phyloP scores from a whole-genome alignment of 1,284 basidiomycete species.

The Rhodotorula glutinis region DNA sequence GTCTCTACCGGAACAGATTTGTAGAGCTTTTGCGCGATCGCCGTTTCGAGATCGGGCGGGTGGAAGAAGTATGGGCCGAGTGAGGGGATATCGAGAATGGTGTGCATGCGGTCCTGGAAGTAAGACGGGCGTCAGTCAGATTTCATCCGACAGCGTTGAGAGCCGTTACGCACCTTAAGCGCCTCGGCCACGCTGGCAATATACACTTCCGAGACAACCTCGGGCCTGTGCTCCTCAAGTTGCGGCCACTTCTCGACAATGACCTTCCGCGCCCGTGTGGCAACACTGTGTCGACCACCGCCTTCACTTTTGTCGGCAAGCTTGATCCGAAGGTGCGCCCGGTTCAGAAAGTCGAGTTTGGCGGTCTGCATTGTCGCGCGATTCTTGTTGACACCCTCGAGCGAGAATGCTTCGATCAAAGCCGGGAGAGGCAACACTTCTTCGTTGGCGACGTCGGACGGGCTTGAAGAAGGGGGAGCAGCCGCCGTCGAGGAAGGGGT shows the following conservation, averaged over 20 bases:
- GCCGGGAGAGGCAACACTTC: constrained; percentile 11
- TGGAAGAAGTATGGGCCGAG: constrained; percentile 72
- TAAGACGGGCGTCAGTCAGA: no score
- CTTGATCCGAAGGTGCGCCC: constrained; percentile 63
- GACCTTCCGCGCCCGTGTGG: constrained; percentile 16
- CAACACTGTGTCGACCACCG: constrained; percentile 23
- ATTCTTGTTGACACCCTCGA: constrained; percentile 67
- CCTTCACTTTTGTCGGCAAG: constrained; percentile 8
- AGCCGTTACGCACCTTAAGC: constrained; percentile 18
- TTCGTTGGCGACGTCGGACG: background rate
- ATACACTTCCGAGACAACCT: constrained; percentile 5
- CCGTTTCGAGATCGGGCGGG: constrained; percentile 59
- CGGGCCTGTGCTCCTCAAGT: background rate
- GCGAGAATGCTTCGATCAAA: constrained; percentile 59
- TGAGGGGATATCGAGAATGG: constrained; percentile 63
- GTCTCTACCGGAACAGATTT: constrained; percentile 51
- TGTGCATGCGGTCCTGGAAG: constrained; percentile 64
- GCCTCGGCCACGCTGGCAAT: constrained; percentile 18
- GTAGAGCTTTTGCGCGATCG: constrained; percentile 61
- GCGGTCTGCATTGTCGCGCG: constrained; percentile 66
- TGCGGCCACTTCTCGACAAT: constrained; percentile 15
- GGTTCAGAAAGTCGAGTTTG: constrained; percentile 74
- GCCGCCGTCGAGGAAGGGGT: background rate
- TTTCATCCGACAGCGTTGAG: no score
- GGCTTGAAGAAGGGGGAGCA: background rate